Base-by-base conservation (phyloP, 2,329 filamentous ascomycete genomes). In the Chaetothyriales sp. region DNA sequence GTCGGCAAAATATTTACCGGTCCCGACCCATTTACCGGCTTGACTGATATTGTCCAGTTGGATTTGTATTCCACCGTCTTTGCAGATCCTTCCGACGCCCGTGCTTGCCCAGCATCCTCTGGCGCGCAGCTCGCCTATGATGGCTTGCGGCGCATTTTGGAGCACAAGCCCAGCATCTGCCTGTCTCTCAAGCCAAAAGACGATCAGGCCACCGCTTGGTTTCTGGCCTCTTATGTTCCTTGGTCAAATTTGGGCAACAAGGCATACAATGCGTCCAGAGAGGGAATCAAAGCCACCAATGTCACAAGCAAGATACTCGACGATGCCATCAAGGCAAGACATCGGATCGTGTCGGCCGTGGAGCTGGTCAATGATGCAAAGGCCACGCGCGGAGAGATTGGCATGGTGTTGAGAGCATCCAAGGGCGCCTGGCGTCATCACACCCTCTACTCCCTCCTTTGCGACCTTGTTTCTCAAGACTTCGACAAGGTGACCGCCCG, bases 1-100 rank as follows among this genome's bases (percentile, higher is more conserved):
- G 62, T 95, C 2, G 86, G 90, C 63, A 97, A 97, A 73, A 94
- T 94, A 82, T 72, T 97, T 18, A 83, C 80, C 67, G 85, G 86
- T 77, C 64, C 59, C 2, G 53, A 60, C 47, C 56, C 60, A 10
- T 56, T 54, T 47, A 54, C 53, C 1, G 60, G 58, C 20, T 45
- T 62, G 19, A 58, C 47, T 13, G 53, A 55, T 43, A 56, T 62
- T 49, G 51, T 60, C 29, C 51, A 56, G 1, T 52, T 60, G 43
- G 53, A 55, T 46, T 52, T 62, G 1, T 62, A 59, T 43, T 8
- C 4, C 18, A 60, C 58, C 13, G 58, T 61, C 9, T 62, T 62
- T 43, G 54, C 52, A 45, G 53, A 60, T 43, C 60, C 60, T 9
- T 37, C 28, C 15, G 47, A 51, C 15, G 29, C 40, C 13, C 10